Conservation (phyloP, 2,329 filamentous ascomycete species). For the Paecilomyces niveus region DNA sequence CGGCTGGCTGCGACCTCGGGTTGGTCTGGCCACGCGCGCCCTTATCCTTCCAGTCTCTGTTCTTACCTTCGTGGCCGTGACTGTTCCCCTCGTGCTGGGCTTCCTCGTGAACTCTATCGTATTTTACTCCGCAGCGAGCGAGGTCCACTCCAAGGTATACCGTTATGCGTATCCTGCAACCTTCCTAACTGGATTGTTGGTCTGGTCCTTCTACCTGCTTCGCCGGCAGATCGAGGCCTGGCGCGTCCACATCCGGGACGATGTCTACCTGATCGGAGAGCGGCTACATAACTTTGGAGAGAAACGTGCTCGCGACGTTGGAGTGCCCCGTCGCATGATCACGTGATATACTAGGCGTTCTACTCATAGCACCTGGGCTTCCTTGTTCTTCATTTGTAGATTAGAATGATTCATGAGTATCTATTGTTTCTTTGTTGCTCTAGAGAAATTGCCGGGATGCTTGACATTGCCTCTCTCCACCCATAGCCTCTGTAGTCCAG, state of each 20-base stretch:
- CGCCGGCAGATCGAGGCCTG: slow-evolving; percentile 61
- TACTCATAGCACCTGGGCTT: background rate
- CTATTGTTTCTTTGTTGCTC: background rate
- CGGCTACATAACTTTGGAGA: slow-evolving; percentile 89
- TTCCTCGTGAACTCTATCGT: slow-evolving; percentile 41
- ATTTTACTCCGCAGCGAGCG: slow-evolving; percentile 20
- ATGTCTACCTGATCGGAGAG: slow-evolving; percentile 94
- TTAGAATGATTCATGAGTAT: background rate
- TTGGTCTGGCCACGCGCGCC: slow-evolving; percentile 70
- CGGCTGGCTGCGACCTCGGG: slow-evolving; percentile 74
- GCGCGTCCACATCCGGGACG: slow-evolving; percentile 78
- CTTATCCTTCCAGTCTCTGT: slow-evolving; percentile 71
- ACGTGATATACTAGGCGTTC: slow-evolving; percentile 16
- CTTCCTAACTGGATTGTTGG: slow-evolving; percentile 47
- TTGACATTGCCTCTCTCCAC: no score
- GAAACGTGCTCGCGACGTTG: slow-evolving; percentile 33
- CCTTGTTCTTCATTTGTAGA: slow-evolving; percentile 1
- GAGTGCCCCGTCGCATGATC: slow-evolving; percentile 30
- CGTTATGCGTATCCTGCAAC: slow-evolving; percentile 68
- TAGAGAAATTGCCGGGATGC: background rate
- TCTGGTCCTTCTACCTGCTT: slow-evolving; percentile 32
- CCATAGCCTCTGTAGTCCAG: no score
- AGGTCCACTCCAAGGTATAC: slow-evolving; percentile 43
- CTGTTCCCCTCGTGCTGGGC: slow-evolving; percentile 57
- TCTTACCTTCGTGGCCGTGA: slow-evolving; percentile 56